Evolutionary conservation across 441 rosid genomes (phyloP).

Genomic region (Populus trichocarpa): DNA sequence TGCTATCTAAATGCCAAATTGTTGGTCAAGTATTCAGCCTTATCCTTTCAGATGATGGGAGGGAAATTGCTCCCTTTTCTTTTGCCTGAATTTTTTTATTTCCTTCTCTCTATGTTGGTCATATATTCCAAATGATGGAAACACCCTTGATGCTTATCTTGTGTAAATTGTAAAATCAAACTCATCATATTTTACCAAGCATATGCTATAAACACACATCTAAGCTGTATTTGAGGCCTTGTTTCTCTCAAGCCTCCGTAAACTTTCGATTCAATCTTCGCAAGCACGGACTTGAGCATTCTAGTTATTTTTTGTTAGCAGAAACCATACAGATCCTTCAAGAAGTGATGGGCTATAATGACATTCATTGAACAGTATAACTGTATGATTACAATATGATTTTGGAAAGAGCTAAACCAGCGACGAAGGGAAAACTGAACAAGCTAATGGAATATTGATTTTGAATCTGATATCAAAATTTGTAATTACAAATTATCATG

Average conservation of each 20-base stretch:
- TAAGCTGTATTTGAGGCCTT: neutral
- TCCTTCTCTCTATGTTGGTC: neutral
- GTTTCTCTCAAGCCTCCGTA: neutral
- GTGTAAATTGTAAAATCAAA: neutral
- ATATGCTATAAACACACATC: neutral
- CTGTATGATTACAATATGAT: neutral
- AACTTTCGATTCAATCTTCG: neutral
- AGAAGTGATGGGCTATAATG: neutral
- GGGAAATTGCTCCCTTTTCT: neutral
- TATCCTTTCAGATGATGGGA: conserved; percentile 22
- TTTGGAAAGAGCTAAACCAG: neutral
- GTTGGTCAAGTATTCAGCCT: conserved; percentile 21
- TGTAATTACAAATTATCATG: conserved; percentile 75
- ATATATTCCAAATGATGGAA: neutral
- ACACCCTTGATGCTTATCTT: neutral
- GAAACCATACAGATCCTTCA: neutral
- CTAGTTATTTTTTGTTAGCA: neutral
- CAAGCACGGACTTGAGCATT: neutral
- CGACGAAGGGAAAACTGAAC: neutral
- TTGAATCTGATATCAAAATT: conserved; percentile 13
- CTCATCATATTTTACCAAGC: neutral
- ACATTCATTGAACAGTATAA: neutral
- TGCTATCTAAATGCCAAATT: conserved; percentile 5
- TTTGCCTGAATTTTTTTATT: neutral
- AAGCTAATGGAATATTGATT: neutral